Conservation (phyloP, 108 stramenopile genomes). For the Nitzschia inconspicua region DNA sequence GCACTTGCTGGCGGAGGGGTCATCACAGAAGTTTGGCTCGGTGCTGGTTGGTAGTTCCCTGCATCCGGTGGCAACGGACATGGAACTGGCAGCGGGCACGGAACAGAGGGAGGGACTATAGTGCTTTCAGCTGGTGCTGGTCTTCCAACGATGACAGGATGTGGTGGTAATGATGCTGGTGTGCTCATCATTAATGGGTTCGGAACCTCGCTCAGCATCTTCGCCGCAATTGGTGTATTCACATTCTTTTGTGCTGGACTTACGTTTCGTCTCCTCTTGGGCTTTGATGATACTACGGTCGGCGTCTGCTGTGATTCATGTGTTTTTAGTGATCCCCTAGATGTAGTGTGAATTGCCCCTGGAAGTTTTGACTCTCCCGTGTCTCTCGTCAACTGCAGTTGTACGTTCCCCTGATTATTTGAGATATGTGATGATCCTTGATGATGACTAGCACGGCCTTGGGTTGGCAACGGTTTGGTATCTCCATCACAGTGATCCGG, state of each 20-base stretch:
- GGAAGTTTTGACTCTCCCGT: not conserved
- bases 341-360: not conserved
- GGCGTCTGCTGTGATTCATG: not conserved
- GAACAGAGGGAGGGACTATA: conserved; percentile 29
- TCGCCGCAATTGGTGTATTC: not conserved
- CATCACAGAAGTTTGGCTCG: not conserved
- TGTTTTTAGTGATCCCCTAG: not conserved
- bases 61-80: conserved; percentile 14
- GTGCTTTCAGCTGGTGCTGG: not conserved
- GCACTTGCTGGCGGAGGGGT: not conserved
- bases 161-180: not conserved
- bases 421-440: too few species aligned
- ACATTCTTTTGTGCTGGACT: not conserved
- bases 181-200: conserved; percentile 12
- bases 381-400: too few species aligned
- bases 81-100: conserved; percentile 59
- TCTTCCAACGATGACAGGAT: not conserved
- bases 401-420: too few species aligned
- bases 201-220: conserved; percentile 11
- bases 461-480: too few species aligned
- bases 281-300: not conserved
- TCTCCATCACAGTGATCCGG: too few species aligned
- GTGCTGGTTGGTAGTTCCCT: not conserved
- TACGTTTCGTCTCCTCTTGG: conserved; percentile 8
- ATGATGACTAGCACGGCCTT: too few species aligned